These are phyloP conservation scores for Saccharomycopsis fibuligera DNA, from an alignment of 805 yeast species.

Conservation along the genomic window DNA sequence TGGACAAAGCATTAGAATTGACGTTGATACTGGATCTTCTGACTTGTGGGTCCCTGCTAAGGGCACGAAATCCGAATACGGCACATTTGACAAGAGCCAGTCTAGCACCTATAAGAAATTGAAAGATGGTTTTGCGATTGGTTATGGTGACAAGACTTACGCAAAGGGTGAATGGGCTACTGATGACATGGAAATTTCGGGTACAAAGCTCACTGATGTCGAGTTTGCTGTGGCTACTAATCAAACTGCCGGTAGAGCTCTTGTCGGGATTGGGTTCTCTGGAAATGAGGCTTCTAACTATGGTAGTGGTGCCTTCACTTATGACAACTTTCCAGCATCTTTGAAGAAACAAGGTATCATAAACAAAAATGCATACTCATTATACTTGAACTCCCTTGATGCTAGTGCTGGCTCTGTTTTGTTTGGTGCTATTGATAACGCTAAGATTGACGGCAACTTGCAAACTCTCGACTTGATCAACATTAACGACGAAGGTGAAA, in stretches of 20 bases:
- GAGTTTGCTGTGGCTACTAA: constrained; percentile 16
- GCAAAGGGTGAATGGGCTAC: constrained; percentile 44
- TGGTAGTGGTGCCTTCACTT: constrained; percentile 28
- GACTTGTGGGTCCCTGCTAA: constrained; percentile 27
- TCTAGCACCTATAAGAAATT: constrained; percentile 32
- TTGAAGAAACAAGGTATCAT: constrained; percentile 37
- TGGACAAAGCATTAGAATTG: constrained; percentile 23
- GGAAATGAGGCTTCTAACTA: constrained; percentile 52
- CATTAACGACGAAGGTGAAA: constrained; percentile 25
- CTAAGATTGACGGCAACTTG: constrained; percentile 50
- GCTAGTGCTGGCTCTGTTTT: constrained; percentile 45
- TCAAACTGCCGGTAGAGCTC: constrained; percentile 27
- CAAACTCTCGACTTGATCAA: constrained; percentile 47
- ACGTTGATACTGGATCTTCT: constrained; percentile 30
- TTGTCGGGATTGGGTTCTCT: constrained; percentile 66
- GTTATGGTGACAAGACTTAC: constrained; percentile 42
- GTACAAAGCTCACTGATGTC: constrained; percentile 10
- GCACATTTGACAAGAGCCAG: constrained; percentile 30
- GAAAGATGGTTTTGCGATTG: constrained; percentile 31
- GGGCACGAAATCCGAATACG: constrained; percentile 25
- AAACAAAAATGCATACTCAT: constrained; percentile 47
- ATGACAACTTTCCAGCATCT: constrained; percentile 39
- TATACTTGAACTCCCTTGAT: constrained; percentile 44
- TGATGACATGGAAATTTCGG: constrained; percentile 18
- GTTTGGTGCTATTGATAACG: constrained; percentile 68